Conservation (phyloP, 371 early-diverging fungal species). For the Umbelopsis sp. region DNA sequence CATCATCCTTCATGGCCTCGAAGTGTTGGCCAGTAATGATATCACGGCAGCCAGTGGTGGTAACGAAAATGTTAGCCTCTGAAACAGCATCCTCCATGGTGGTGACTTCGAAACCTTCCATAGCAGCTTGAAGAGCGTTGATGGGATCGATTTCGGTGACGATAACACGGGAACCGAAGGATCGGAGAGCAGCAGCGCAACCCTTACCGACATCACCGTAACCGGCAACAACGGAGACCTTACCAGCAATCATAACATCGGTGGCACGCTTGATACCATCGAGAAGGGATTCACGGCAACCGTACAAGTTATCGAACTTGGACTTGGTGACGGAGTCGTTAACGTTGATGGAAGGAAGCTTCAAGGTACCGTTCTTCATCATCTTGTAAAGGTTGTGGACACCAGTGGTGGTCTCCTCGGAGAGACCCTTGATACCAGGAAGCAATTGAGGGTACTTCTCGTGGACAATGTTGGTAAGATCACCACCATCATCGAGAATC, state of each 20-base stretch:
- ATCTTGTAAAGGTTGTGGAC: slow-evolving; percentile 98
- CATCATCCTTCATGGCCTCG: slow-evolving; percentile 94
- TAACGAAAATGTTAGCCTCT: slow-evolving; percentile 97
- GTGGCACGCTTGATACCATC: slow-evolving; percentile 99
- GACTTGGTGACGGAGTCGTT: slow-evolving; percentile 99
- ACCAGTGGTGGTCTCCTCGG: slow-evolving; percentile 99
- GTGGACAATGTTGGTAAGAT: slow-evolving; percentile 96
- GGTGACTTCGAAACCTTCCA: slow-evolving; percentile 99
- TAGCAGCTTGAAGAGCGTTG: slow-evolving; percentile 98
- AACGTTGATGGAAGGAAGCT: slow-evolving; percentile 99
- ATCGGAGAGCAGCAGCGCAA: slow-evolving; percentile 97
- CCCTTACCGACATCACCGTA: slow-evolving; percentile 99
- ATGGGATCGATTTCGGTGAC: slow-evolving; percentile 99
- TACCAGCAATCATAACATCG: slow-evolving; percentile 99
- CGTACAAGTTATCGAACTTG: slow-evolving; percentile 99
- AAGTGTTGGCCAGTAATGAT: slow-evolving; percentile 95
- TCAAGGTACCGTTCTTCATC: slow-evolving; percentile 93
- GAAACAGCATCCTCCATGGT: slow-evolving; percentile 95
- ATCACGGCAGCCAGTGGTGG: slow-evolving; percentile 99
- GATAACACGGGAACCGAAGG: slow-evolving; percentile 98
- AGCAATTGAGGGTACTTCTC: slow-evolving; percentile 90
- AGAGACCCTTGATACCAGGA: slow-evolving; percentile 88
- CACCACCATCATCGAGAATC: slow-evolving; percentile 99
- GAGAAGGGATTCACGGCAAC: slow-evolving; percentile 99
- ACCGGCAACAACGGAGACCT: slow-evolving; percentile 98